Conservation (phyloP, 208 protist genomes). For the Leishmania amazonensis region DNA sequence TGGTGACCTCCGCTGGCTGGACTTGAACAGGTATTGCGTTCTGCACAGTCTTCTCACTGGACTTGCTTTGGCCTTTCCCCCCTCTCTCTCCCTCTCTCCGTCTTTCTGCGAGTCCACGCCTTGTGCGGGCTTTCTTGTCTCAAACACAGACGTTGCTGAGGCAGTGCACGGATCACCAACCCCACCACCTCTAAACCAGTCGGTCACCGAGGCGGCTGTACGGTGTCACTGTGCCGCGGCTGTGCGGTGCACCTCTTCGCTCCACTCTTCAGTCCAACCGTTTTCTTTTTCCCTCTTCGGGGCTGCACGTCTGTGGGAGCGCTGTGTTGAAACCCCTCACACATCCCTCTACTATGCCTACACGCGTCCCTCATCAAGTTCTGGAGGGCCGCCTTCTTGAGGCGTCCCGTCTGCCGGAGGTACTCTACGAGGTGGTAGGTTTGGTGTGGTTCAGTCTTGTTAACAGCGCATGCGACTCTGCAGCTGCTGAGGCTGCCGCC, state of each 20-base stretch:
- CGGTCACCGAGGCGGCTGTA: not conserved
- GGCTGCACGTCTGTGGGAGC: not conserved
- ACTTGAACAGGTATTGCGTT: not conserved
- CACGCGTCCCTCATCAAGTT: slow-evolving; percentile 1
- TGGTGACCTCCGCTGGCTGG: not conserved
- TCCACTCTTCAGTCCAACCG: not conserved
- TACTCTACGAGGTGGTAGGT: slow-evolving; percentile 21
- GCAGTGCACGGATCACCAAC: not conserved
- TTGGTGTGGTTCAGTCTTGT: slow-evolving; percentile 28
- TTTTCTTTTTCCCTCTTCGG: not conserved
- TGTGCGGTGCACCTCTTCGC: not conserved
- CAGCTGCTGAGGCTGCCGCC: not conserved
- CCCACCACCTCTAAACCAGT: not conserved
- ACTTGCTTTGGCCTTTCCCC: not conserved
- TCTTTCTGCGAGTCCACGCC: not conserved
- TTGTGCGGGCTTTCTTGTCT: not conserved
- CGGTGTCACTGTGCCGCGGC: not conserved
- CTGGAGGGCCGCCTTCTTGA: slow-evolving; percentile 22
- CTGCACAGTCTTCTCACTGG: not conserved
- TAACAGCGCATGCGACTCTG: not conserved
- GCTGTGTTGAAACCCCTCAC: not conserved
- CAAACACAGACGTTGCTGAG: not conserved
- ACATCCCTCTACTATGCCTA: not conserved
- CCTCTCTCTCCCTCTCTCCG: not conserved
- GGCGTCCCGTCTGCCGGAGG: slow-evolving; percentile 15